Conservation (phyloP, 2,329 filamentous ascomycete genomes). For the Xenosphaeropsis pyriputrescens region DNA sequence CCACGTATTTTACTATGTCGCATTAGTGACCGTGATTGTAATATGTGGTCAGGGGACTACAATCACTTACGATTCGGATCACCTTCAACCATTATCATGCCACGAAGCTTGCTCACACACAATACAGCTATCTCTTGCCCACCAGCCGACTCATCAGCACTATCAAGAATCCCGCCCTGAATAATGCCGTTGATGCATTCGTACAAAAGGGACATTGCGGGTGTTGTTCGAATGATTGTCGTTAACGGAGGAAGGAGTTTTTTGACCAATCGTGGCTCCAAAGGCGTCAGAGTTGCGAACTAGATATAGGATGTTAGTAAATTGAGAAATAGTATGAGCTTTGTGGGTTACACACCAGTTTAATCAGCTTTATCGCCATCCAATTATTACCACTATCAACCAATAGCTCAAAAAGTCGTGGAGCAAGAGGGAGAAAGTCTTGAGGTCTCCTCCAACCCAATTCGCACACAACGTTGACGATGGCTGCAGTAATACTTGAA, state of each 20-base stretch:
- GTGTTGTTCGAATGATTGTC: conserved; percentile 84
- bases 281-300: conserved; percentile 87
- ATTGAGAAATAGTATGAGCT: no score
- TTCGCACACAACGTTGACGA: conserved; percentile 94
- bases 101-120: conserved; percentile 82
- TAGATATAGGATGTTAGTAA: conserved; percentile 29
- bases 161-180: conserved; percentile 83
- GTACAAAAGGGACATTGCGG: conserved; percentile 94
- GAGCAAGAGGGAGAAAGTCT: conserved; percentile 85
- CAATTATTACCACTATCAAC: conserved; percentile 93
- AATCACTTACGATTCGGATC: conserved; percentile 71
- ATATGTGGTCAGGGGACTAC: conserved; percentile 5
- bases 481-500: conserved; percentile 83
- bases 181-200: conserved; percentile 99
- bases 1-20: conserved; percentile 80
- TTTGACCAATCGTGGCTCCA: conserved; percentile 81
- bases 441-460: conserved; percentile 85
- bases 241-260: conserved; percentile 86
- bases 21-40: conserved; percentile 1
- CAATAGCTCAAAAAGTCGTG: conserved; percentile 79
- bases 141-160: conserved; percentile 63
- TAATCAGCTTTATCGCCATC: conserved; percentile 99
- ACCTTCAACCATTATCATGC: conserved; percentile 86
- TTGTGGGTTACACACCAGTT: conserved; percentile 49
- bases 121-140: conserved; percentile 84